phyloP scores from a whole-genome alignment of 805 yeast species.

The Yamadazyma endophytica region DNA sequence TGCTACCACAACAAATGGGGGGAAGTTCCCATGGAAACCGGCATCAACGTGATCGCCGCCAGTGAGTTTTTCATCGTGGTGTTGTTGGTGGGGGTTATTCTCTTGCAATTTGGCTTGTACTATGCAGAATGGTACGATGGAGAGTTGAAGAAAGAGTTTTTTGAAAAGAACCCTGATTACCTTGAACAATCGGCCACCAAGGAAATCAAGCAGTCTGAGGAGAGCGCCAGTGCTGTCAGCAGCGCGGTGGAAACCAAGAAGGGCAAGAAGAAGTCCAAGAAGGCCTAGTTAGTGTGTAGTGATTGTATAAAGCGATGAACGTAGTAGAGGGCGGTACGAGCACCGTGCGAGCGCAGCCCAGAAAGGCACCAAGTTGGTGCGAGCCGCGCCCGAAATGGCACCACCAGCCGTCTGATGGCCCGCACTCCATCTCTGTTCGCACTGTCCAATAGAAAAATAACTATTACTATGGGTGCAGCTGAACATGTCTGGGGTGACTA shows the following conservation, averaged over 20 bases:
- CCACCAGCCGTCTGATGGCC: too few species aligned
- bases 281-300: conserved; percentile 1
- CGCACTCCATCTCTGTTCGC: too few species aligned
- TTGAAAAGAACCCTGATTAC: conserved; percentile 21
- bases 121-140: conserved; percentile 68
- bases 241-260: conserved; percentile 13
- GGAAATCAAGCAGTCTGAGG: too few species aligned
- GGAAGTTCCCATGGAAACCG: conserved; percentile 82
- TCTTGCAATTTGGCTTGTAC: conserved; percentile 84
- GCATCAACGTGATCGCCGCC: conserved; percentile 89
- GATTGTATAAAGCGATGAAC: not conserved
- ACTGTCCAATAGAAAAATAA: conserved; percentile 12
- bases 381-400: too few species aligned
- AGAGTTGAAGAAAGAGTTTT: conserved; percentile 29
- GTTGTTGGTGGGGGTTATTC: conserved; percentile 70
- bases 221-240: conserved; percentile 11
- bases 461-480: conserved; percentile 18
- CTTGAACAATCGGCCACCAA: too few species aligned
- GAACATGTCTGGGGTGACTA: conserved; percentile 45
- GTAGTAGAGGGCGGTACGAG: too few species aligned
- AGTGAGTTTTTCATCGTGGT: conserved; percentile 73
- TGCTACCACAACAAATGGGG: conserved; percentile 82
- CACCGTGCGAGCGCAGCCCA: too few species aligned
- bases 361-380: too few species aligned
- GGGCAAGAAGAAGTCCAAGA: conserved; percentile 13